Evolutionary conservation across 2,329 filamentous ascomycete genomes (phyloP).

Genomic region (Alternaria sp.): DNA sequence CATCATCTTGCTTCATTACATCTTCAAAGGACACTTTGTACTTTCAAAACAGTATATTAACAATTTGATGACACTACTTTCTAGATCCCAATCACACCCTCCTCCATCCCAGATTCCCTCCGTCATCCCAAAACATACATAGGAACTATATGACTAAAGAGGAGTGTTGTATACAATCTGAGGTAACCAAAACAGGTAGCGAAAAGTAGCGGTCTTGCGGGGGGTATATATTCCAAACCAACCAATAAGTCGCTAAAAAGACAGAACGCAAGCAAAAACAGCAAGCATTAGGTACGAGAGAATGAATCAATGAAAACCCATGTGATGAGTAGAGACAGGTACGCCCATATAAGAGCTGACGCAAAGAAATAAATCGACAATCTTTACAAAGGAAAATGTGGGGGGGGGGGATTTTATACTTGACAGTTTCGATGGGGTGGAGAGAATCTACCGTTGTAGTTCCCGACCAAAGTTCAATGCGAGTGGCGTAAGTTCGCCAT

Average conservation of each 20-base stretch:
- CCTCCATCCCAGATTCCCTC: background rate
- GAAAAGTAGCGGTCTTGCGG: conserved; percentile 4
- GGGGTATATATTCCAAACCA: conserved; percentile 11
- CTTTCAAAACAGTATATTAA: background rate
- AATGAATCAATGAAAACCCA: conserved; percentile 6
- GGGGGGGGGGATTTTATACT: background rate
- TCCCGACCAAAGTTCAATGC: conserved; percentile 47
- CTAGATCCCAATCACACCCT: background rate
- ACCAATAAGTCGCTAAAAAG: conserved; percentile 1
- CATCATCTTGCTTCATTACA: too few species aligned
- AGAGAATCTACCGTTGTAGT: conserved; percentile 19
- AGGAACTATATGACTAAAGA: conserved; percentile 1
- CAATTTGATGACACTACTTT: background rate
- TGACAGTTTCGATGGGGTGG: background rate
- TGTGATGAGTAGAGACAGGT: conserved; percentile 6
- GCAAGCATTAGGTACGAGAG: conserved; percentile 30
- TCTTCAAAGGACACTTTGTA: background rate
- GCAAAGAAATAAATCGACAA: background rate
- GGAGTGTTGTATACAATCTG: conserved; percentile 5
- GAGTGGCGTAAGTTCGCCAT: conserved; percentile 49
- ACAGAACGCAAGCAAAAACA: conserved; percentile 6
- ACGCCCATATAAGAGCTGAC: conserved; percentile 5
- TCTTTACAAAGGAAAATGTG: conserved; percentile 15
- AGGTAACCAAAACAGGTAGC: background rate
- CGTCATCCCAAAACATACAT: conserved; percentile 2